phyloP scores from a whole-genome alignment of 371 early-diverging fungal species.

The Umbelopsis sp. region DNA sequence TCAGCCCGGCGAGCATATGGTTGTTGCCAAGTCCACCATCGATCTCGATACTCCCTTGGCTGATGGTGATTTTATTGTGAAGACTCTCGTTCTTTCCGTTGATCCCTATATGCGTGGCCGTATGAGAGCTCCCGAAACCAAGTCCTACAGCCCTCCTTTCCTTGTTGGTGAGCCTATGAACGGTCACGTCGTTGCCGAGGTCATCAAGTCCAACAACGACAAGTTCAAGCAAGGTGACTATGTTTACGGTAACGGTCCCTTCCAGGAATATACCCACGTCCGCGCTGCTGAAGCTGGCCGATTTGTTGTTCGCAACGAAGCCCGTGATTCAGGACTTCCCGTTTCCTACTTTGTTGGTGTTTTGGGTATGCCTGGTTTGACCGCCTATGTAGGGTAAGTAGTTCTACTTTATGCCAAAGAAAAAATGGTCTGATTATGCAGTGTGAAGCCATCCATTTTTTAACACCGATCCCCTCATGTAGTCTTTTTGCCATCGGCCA shows the following conservation, averaged over 20 bases:
- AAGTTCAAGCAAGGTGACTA: constrained; percentile 64
- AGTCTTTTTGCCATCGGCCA: constrained; percentile 37
- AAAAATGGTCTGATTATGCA: too few relatives aligned
- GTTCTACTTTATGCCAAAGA: too few relatives aligned
- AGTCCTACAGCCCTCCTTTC: constrained; percentile 61
- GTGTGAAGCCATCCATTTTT: too few relatives aligned
- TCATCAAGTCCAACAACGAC: constrained; percentile 59
- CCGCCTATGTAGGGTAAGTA: constrained; percentile 43
- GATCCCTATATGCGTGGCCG: constrained; percentile 66
- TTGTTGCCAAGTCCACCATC: constrained; percentile 45
- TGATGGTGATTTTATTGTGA: constrained; percentile 60
- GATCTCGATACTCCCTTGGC: constrained; percentile 49
- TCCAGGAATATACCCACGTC: constrained; percentile 56
- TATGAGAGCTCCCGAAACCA: constrained; percentile 54
- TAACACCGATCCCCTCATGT: background rate
- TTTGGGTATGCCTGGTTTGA: constrained; percentile 60
- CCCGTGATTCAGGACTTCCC: constrained; percentile 46
- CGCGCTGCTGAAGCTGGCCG: constrained; percentile 31
- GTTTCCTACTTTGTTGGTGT: constrained; percentile 57
- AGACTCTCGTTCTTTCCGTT: constrained; percentile 45
- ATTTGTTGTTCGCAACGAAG: constrained; percentile 41
- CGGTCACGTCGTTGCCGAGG: constrained; percentile 64
- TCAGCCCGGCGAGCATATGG: constrained; percentile 50
- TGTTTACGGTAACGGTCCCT: constrained; percentile 56
- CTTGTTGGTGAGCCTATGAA: constrained; percentile 58